A percentile compares a stretch with the other conserved stretches of the same genome.
These are phyloP conservation scores for Blepharisma stoltei DNA, from an alignment of 73 alveolate genomes.

Conservation along the genomic window DNA sequence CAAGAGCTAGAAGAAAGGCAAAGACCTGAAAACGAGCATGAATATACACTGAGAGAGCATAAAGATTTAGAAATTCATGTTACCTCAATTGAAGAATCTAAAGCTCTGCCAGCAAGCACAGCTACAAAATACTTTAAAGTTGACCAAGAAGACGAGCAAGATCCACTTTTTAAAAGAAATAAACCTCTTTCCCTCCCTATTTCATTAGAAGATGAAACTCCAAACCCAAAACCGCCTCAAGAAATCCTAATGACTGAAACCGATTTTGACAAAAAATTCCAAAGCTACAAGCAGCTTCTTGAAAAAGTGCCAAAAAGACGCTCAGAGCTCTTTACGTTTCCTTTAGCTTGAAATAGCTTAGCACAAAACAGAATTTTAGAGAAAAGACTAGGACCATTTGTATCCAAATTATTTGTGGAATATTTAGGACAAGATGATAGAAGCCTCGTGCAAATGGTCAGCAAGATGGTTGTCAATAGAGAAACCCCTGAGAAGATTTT, in stretches of 20 bases:
- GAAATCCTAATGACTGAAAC: conserved; percentile 5
- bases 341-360: background rate
- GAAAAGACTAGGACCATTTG: conserved; percentile 24
- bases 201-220: conserved; percentile 4
- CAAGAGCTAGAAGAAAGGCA: conserved; percentile 12
- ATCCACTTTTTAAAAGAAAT: conserved; percentile 4
- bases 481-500: conserved; percentile 8
- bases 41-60: background rate
- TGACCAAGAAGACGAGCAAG: conserved; percentile 15
- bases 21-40: conserved; percentile 13
- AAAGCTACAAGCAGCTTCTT: background rate
- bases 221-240: background rate
- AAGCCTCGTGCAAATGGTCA: conserved; percentile 6
- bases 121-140: background rate
- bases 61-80: conserved; percentile 9
- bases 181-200: conserved; percentile 15
- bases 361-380: conserved; percentile 24
- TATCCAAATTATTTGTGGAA: conserved; percentile 11
- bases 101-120: background rate
- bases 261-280: background rate
- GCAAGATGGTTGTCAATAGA: conserved; percentile 14
- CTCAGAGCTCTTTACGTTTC: background rate
- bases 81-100: background rate
- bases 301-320: conserved; percentile 15
- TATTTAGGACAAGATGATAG: conserved; percentile 29